phyloP scores from a whole-genome alignment of 805 yeast species.

The Sugiyamaella smithiae region DNA sequence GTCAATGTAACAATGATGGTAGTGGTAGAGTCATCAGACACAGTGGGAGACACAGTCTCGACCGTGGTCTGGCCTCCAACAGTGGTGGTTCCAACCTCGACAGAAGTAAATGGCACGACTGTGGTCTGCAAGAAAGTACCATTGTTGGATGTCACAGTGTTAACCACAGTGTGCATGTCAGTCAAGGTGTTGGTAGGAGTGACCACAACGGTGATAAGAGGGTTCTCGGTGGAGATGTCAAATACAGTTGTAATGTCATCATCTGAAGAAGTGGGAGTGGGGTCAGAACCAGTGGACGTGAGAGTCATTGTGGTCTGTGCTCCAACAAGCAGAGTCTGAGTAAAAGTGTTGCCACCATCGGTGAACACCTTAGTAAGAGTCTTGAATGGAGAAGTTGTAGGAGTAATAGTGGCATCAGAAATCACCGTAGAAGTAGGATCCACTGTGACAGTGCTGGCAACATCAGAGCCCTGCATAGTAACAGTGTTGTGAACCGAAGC shows the following conservation, averaged over 20 bases:
- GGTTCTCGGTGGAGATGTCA: constrained; percentile 8
- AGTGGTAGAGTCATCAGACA: constrained; percentile 9
- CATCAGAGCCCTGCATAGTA: constrained; percentile 7
- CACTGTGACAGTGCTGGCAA: constrained; percentile 8
- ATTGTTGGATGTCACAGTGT: constrained; percentile 17
- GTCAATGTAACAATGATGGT: constrained; percentile 12
- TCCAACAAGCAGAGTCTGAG: constrained; percentile 8
- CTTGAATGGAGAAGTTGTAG: constrained; percentile 1
- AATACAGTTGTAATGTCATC: constrained; percentile 4
- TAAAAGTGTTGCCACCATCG: constrained; percentile 7
- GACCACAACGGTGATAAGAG: constrained; percentile 13
- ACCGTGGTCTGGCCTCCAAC: neutral
- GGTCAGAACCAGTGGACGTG: constrained; percentile 6
- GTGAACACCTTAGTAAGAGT: constrained; percentile 10
- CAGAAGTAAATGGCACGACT: constrained; percentile 10
- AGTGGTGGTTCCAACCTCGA: constrained; percentile 9
- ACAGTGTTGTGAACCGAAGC: constrained; percentile 3
- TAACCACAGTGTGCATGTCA: constrained; percentile 12
- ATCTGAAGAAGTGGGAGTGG: constrained; percentile 1
- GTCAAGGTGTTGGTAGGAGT: constrained; percentile 16
- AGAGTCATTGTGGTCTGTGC: constrained; percentile 8
- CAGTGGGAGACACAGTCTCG: neutral
- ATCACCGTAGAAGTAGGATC: constrained; percentile 17
- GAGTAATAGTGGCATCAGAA: constrained; percentile 8
- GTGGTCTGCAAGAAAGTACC: constrained; percentile 7